A percentile compares a stretch with the other conserved stretches of the same genome.
Conservation (phyloP, 2,329 filamentous ascomycete genomes). For the Tolypocladium paradoxum region DNA sequence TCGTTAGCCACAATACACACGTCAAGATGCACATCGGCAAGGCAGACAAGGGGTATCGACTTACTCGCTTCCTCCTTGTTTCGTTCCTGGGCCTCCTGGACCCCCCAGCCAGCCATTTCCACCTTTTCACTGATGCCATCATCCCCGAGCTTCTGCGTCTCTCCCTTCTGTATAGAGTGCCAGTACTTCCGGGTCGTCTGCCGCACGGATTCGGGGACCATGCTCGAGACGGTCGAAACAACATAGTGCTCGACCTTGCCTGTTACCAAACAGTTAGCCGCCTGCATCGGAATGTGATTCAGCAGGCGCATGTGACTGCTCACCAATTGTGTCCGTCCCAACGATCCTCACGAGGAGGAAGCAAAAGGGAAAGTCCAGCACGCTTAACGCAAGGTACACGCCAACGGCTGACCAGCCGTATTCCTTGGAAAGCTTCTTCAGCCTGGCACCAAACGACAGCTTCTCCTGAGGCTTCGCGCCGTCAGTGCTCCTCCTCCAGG, state of each 20-base stretch:
- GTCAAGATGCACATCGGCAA: not conserved
- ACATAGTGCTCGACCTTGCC: conserved; percentile 57
- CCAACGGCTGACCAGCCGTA: conserved; percentile 91
- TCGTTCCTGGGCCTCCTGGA: conserved; percentile 50
- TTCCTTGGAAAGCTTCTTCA: conserved; percentile 79
- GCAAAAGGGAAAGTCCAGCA: conserved; percentile 89
- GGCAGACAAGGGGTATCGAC: conserved; percentile 23
- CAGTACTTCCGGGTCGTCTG: conserved; percentile 40
- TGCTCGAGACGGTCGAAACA: conserved; percentile 44
- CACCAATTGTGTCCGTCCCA: conserved; percentile 78
- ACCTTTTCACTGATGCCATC: conserved; percentile 33
- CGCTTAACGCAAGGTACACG: conserved; percentile 77
- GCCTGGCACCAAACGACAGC: conserved; percentile 52
- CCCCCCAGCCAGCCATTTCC: conserved; percentile 47
- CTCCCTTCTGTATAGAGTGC: conserved; percentile 33
- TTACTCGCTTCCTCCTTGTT: conserved; percentile 63
- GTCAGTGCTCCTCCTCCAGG: conserved; percentile 18
- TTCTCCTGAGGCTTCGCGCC: conserved; percentile 12
- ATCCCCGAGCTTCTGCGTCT: conserved; percentile 30
- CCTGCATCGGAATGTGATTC: not conserved
- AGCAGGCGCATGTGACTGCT: conserved; percentile 11
- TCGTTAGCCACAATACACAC: conserved; percentile 10
- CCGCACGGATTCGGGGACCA: conserved; percentile 51
- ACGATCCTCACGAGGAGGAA: conserved; percentile 76
- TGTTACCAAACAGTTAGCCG: conserved; percentile 15